Conservation (phyloP, 768 basidiomycete species). For the Coprinopsis cinerea region DNA sequence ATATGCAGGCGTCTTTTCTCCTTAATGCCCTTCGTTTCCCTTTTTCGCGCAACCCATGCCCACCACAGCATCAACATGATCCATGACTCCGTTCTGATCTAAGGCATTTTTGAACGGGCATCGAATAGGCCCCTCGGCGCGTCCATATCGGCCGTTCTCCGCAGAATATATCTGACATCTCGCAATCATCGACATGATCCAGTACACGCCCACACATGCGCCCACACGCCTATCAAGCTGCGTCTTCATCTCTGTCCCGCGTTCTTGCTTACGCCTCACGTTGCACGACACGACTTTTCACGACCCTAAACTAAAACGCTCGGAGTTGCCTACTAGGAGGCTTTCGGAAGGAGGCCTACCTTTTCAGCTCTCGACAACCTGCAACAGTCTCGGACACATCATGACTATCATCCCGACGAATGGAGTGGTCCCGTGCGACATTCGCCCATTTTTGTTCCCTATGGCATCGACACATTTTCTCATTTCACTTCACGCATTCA, state of each 20-base stretch:
- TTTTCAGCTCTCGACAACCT: neutral
- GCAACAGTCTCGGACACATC: slow-evolving; percentile 1
- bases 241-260: slow-evolving; percentile 3
- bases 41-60: slow-evolving; percentile 3
- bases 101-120: slow-evolving; percentile 11
- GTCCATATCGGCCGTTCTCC: slow-evolving; percentile 7
- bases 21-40: neutral
- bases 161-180: neutral
- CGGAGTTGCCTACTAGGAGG: neutral
- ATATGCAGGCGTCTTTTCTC: neutral
- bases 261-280: slow-evolving; percentile 17
- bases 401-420: slow-evolving; percentile 1
- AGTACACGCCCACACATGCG: neutral
- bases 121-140: slow-evolving; percentile 4
- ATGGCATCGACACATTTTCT: no score
- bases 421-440: slow-evolving; percentile 6
- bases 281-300: slow-evolving; percentile 7
- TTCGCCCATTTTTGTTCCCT: no score
- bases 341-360: neutral
- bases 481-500: no score
- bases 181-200: slow-evolving; percentile 1
- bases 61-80: slow-evolving; percentile 10
- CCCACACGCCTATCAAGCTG: slow-evolving; percentile 1
- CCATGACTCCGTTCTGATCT: slow-evolving; percentile 7
- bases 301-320: neutral